These are phyloP conservation scores for Plasmodium falciparum DNA, from an alignment of 169 alveolate species.

Conservation along the genomic window DNA sequence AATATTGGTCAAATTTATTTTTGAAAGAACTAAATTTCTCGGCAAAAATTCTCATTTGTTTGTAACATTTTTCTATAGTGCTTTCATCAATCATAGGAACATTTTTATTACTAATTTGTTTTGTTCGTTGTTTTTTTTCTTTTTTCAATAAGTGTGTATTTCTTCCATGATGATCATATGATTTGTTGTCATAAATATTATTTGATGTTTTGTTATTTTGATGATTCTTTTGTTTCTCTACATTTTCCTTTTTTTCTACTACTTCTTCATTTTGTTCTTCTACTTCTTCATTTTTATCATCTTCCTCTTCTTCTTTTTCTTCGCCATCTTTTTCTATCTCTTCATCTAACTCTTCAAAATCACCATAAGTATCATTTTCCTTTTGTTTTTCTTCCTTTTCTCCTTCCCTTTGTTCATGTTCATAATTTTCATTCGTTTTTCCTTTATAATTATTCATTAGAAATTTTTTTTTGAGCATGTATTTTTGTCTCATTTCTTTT, in stretches of 20 bases:
- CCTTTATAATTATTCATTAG: neutral
- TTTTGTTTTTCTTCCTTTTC: neutral
- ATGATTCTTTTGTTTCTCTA: neutral
- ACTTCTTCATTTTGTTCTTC: neutral
- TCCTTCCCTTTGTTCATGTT: neutral
- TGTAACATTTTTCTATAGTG: no score
- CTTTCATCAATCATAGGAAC: no score
- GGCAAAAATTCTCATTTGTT: no score
- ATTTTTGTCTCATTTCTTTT: slow-evolving; percentile 17
- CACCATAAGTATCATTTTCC: neutral
- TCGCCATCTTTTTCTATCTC: neutral
- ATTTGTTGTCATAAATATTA: no score
- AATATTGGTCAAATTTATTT: no score
- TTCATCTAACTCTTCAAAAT: neutral
- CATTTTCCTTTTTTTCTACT: neutral
- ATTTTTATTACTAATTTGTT: no score
- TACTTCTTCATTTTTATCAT: neutral
- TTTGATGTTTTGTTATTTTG: no score
- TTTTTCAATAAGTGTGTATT: neutral
- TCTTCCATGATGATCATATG: neutral
- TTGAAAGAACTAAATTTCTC: no score
- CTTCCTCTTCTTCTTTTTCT: neutral
- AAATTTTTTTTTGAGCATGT: neutral
- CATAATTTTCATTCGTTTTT: neutral
- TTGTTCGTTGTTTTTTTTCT: no score